Base-by-base conservation (phyloP, 2,329 filamentous ascomycete genomes). In the Arthrinium puccinioides region DNA sequence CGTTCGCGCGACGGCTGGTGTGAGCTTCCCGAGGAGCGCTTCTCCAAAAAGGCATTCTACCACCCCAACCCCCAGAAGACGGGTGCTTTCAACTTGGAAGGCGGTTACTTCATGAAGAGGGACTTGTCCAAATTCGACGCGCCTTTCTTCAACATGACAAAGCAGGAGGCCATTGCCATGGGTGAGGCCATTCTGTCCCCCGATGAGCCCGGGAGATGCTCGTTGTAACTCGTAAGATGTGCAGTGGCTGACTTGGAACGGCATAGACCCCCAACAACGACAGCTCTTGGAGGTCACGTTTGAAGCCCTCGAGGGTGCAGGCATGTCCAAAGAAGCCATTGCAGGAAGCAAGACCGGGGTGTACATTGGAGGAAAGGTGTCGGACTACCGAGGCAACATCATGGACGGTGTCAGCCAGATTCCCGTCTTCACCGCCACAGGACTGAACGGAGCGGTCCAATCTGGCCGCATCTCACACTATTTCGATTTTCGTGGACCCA, bases 1-100 rank as follows among this genome's bases (percentile, higher is more conserved):
- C 49, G 58, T 30, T 56, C 57, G 34, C 51, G 57, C 32, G 60
- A 53, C 38, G 59, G 58, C 6, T 60, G 57, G 49, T 58, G 59
- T 9, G 47, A 54, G 9, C 57, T 57, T 32, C 54, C 54, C 33
- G 42, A 39, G 6, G 47, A 53, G 29, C 46, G 59, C 2, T 62
- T 62, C 48, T 56, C 49, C 36, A 44, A 45, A 13, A 45, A 44
- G 7, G 53, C 49, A 9, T 61, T 57, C 43, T 52, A 60, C 33
- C 56, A 63, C 31, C 50, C 52, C 6, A 53, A 59, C 28, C 52
- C 51, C 0, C 48, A 50, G 36, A 50, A 56, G 31, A 46, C 63
- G 48, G 61, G 46, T 28, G 33, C 45, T 34, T 46, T 60, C 43
- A 59, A 59, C 39, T 46, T 51, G 5, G 31, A 42, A 5, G 53